Percentiles rank a stretch among this genome's conserved stretches.
These are phyloP conservation scores for Ustilago sp. DNA, from an alignment of 1,284 basidiomycete species.

Conservation along the genomic window DNA sequence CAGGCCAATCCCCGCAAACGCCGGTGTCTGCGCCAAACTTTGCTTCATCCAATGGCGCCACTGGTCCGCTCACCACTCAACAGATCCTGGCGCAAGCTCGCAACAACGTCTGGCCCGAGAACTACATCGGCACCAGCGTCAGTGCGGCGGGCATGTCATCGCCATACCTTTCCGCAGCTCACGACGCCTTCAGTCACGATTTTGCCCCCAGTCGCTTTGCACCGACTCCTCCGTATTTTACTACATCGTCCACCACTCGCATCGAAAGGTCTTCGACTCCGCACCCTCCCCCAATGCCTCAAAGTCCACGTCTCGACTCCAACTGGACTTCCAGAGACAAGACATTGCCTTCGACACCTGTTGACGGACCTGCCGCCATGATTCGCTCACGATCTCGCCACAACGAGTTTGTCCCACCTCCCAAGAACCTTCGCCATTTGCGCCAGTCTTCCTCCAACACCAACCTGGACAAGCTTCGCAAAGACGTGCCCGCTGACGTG, in stretches of 20 bases:
- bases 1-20: slow-evolving; percentile 9
- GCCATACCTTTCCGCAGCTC: slow-evolving; percentile 19
- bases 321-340: slow-evolving; percentile 15
- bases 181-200: slow-evolving; percentile 31
- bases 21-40: slow-evolving; percentile 8
- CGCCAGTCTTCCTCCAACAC: slow-evolving; percentile 34
- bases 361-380: neutral
- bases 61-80: slow-evolving; percentile 40
- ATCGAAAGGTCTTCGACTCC: slow-evolving; percentile 24
- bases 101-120: slow-evolving; percentile 48
- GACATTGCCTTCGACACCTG: slow-evolving; percentile 20
- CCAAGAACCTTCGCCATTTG: slow-evolving; percentile 42
- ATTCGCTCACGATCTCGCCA: slow-evolving; percentile 25
- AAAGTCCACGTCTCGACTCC: slow-evolving; percentile 10
- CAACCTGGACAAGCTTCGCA: slow-evolving; percentile 20
- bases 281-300: slow-evolving; percentile 21
- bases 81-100: slow-evolving; percentile 47
- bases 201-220: slow-evolving; percentile 35
- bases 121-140: slow-evolving; percentile 37
- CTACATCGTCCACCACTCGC: slow-evolving; percentile 5
- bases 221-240: slow-evolving; percentile 25
- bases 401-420: slow-evolving; percentile 21
- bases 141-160: slow-evolving; percentile 39
- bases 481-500: slow-evolving; percentile 18
- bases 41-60: slow-evolving; percentile 1